These are phyloP conservation scores for Hypoxylon lenormandii DNA, from an alignment of 495 filamentous ascomycete species.

Conservation along the genomic window DNA sequence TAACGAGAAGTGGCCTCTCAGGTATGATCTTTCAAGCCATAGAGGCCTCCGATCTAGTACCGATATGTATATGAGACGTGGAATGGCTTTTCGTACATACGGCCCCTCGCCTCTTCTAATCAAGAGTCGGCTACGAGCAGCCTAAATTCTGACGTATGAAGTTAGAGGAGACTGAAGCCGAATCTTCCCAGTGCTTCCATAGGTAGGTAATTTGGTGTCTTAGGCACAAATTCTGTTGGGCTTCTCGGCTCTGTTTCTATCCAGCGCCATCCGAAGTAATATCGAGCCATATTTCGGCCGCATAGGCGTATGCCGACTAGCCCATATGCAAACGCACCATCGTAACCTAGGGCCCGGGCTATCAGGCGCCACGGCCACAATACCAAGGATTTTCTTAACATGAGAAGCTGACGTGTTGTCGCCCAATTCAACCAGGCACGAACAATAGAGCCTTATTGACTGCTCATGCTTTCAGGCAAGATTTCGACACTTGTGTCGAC, in stretches of 20 bases:
- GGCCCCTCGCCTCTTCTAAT: not conserved
- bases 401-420: not conserved
- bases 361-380: not conserved
- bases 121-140: not conserved
- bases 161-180: not conserved
- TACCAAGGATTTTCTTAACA: not conserved
- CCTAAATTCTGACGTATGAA: not conserved
- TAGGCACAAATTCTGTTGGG: slow-evolving; percentile 10
- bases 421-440: not conserved
- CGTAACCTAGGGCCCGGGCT: not conserved
- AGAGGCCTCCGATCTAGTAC: no score
- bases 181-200: not conserved
- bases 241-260: no score
- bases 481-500: no score
- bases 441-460: not conserved
- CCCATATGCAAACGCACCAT: not conserved
- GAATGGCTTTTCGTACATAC: not conserved
- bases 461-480: not conserved
- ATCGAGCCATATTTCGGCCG: no score
- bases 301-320: not conserved
- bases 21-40: not conserved
- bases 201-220: no score
- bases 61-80: no score
- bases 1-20: not conserved
- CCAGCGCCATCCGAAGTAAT: no score